Conservation (phyloP, 2,329 filamentous ascomycete species). For the Colletotrichum graminicola region DNA sequence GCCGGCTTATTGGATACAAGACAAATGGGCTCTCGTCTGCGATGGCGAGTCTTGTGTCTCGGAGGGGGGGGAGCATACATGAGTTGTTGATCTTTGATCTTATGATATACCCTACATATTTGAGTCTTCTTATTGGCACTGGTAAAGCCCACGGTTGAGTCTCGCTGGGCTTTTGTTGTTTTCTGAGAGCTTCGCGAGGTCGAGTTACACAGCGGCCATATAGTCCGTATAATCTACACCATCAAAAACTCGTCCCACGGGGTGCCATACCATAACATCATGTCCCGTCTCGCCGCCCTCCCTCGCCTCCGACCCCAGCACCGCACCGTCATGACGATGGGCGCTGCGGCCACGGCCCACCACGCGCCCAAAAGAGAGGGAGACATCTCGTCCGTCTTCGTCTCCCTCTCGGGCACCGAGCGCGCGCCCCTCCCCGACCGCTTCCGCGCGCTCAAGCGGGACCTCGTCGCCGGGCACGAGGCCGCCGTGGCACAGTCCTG, state of each 20-base stretch:
- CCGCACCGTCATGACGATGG: slow-evolving; percentile 34
- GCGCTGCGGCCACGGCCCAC: background rate
- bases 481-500: slow-evolving; percentile 61
- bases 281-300: slow-evolving; percentile 7
- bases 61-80: background rate
- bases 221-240: background rate
- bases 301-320: background rate
- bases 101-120: background rate
- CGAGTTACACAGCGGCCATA: background rate
- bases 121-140: background rate
- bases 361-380: slow-evolving; percentile 63
- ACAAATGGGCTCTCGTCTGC: background rate
- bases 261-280: background rate
- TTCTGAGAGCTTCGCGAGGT: too few relatives aligned
- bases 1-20: background rate
- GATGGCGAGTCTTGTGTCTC: background rate
- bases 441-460: slow-evolving; percentile 68
- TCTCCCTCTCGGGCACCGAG: slow-evolving; percentile 65
- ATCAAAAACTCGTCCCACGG: background rate
- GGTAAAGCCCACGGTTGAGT: background rate
- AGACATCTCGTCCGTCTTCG: slow-evolving; percentile 73
- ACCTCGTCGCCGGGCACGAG: slow-evolving; percentile 64
- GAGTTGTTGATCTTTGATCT: background rate
- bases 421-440: slow-evolving; percentile 63
- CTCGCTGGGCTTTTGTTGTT: background rate